phyloP scores from a whole-genome alignment of 2,329 filamentous ascomycete genomes.

The Neonectria hederae region DNA sequence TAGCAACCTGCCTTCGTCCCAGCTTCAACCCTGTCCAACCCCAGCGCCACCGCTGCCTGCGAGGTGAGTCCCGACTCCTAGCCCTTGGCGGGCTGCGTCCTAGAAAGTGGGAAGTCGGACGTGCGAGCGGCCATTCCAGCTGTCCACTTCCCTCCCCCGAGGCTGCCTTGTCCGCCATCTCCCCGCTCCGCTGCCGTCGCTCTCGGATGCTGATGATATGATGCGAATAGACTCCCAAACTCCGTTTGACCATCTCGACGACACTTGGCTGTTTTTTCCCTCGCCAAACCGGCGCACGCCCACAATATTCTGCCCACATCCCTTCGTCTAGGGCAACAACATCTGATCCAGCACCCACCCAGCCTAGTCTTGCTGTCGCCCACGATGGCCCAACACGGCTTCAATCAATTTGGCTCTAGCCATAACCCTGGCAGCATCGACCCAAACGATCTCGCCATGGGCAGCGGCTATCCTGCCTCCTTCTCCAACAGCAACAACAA shows the following conservation, averaged over 20 bases:
- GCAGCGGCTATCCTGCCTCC: conserved; percentile 66
- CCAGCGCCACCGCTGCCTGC: conserved; percentile 31
- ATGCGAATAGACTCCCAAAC: conserved; percentile 28
- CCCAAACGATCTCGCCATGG: conserved; percentile 84
- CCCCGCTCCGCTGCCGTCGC: conserved; percentile 27
- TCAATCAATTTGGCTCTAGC: conserved; percentile 64
- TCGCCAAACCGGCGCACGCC: conserved; percentile 36
- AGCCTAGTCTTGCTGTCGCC: conserved; percentile 25
- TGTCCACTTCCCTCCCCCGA: conserved; percentile 33
- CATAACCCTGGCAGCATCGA: conserved; percentile 74
- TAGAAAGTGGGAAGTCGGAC: conserved; percentile 4
- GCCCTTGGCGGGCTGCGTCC: conserved; percentile 27
- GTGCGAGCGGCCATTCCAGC: conserved; percentile 34
- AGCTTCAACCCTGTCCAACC: neutral
- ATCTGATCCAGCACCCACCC: conserved; percentile 28
- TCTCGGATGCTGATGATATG: conserved; percentile 34
- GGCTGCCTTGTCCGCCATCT: conserved; percentile 24
- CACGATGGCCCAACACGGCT: conserved; percentile 65
- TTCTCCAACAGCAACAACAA: conserved; percentile 61
- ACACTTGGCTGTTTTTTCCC: conserved; percentile 26
- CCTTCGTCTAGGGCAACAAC: conserved; percentile 34
- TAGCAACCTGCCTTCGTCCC: conserved; percentile 25
- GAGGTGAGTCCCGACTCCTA: conserved; percentile 37
- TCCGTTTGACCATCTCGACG: conserved; percentile 26
- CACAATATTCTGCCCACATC: conserved; percentile 40